Conservation (phyloP, 225 moss, liverwort and hornwort genomes). For the Sphagnum contortum region DNA sequence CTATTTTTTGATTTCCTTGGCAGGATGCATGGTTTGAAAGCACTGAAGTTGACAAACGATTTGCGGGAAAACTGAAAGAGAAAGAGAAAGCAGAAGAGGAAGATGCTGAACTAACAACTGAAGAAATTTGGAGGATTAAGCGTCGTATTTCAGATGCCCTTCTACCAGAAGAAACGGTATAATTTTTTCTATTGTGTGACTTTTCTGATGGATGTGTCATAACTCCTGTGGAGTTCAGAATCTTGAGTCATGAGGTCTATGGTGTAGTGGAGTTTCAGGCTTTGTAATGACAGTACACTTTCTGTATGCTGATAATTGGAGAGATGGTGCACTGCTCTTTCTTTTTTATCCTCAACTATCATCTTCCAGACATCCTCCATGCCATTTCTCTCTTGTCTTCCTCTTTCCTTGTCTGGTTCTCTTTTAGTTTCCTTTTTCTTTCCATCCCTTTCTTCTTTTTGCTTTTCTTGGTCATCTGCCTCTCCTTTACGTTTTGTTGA, state of each 20-base stretch:
- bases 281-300: background rate
- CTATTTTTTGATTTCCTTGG: background rate
- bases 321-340: no score
- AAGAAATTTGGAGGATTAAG: conserved; percentile 69
- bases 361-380: no score
- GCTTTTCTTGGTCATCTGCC: no score
- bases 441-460: no score
- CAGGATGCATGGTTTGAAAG: conserved; percentile 98
- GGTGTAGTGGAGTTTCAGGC: background rate
- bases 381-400: no score
- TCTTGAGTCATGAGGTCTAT: background rate
- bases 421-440: no score
- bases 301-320: background rate
- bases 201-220: background rate
- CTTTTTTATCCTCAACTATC: no score
- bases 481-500: no score
- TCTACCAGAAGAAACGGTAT: conserved; percentile 78
- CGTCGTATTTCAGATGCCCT: conserved; percentile 75
- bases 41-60: conserved; percentile 74
- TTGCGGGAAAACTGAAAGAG: conserved; percentile 36
- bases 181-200: conserved; percentile 6
- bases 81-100: conserved; percentile 33
- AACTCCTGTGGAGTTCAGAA: background rate
- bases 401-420: no score
- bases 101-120: conserved; percentile 49